Evolutionary conservation across 345 rosid genomes (phyloP), one percentile per base, ranked within the genome.

Genomic region (Moringa oleifera): DNA sequence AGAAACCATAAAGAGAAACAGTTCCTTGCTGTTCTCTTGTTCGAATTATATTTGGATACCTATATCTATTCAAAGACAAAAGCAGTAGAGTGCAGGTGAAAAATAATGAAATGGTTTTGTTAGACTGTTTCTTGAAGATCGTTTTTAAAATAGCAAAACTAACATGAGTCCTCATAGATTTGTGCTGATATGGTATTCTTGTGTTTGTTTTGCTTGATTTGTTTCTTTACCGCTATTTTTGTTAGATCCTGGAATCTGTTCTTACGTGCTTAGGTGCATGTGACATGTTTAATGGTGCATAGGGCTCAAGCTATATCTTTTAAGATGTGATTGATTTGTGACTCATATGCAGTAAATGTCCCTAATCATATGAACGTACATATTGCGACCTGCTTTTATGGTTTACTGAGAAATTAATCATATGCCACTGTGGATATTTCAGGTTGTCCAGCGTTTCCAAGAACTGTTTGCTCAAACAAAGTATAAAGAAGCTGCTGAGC

Each of bases 401-500:
- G 23, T 51, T 36, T 56, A 23, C 33, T 59, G 47, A 13, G 49
- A 64, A 37, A 18, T 64, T 58, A 45, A 59, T 59, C 59, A 55
- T 61, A 16, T 66, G 62, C 47, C 59, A 64, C 21, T 53, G 61
- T 71, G 63, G 46, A 69, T 65, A 25, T 75, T 57, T 68, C 80
- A 95, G 99, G 99, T 95, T 78, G 95, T 85, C 58, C 95, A 95
- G 83, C 93, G 96, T 65, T 95, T 95, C 74, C 97, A 95, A 81
- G 99, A 91, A 69, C 73, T 91, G 20, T 95, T 95, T 72, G 91
- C 97, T 66, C 99, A 95, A 69, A 91, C 95, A 23, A 95, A 95
- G 79, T 95, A 95, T 72, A 91, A 95, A 73, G 99, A 95, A 79
- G 99, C 99, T 51, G 99, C 99, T 65, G 99, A 95, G 79, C 96